Base-by-base conservation (phyloP, 2,329 filamentous ascomycete genomes). In the Raffaelea deltoideospora region DNA sequence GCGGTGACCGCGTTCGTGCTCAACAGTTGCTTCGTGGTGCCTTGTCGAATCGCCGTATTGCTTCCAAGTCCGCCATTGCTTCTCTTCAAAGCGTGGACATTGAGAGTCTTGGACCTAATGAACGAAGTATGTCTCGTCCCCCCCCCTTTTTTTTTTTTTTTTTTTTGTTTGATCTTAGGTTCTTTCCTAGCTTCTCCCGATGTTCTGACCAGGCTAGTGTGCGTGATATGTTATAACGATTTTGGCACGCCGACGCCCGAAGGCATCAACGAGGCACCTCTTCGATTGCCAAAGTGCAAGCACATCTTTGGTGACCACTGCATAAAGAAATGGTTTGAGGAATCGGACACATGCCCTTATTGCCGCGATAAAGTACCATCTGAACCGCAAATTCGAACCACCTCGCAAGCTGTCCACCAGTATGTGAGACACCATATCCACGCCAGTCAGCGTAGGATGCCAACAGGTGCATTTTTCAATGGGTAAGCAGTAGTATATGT, bases 201-300 rank as follows among this genome's bases (percentile, higher is more conserved):
- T 19, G 13, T 21, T 39, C 42, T 42, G 18, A 39, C 29, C 7
- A 18, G 43, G 15, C 9, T 26, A 78, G 72, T 54, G 13, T 78
- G 73, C 48, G 63, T 70, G 17, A 78, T 78, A 40, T 78, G 73
- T 53, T 77, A 77, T 48, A 76, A 75, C 43, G 69, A 75, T 9
- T 76, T 67, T 45, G 70, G 69, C 24, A 57, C 64, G 13, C 50
- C 57, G 39, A 72, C 65, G 21, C 71, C 72, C 0, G 74, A 78
- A 43, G 72, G 72, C 2, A 53, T 69, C 17, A 62, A 58, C 32
- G 74, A 79, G 48, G 57, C 53, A 3, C 69, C 74, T 1, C 50
- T 77, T 14, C 67, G 69, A 17, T 52, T 78, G 15, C 73, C 74
- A 3, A 67, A 63, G 44, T 79, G 74, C 58, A 72, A 69, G 44